Percentiles rank a stretch among this genome's conserved stretches.
phyloP scores from a whole-genome alignment of 1,284 basidiomycete species.

The Pascua sp. region DNA sequence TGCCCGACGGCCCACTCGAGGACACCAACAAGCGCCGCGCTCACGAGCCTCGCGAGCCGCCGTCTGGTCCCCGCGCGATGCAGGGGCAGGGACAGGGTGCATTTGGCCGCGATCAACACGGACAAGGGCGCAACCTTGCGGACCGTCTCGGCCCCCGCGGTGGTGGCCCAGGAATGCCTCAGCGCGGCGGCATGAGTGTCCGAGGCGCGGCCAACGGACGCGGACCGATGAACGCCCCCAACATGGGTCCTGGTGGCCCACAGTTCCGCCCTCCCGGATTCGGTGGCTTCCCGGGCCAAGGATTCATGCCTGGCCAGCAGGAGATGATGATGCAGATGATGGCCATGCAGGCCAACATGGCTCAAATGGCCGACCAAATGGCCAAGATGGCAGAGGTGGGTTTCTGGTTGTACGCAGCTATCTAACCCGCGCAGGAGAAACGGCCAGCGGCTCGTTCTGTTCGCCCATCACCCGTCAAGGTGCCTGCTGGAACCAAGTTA shows the following conservation, averaged over 20 bases:
- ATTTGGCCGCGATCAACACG: not conserved
- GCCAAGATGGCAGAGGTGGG: conserved; percentile 45
- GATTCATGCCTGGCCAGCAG: conserved; percentile 38
- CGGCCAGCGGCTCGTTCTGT: conserved; percentile 8
- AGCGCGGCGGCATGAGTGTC: conserved; percentile 20
- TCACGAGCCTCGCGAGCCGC: conserved; percentile 17
- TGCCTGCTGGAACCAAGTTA: conserved; percentile 37
- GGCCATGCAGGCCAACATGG: conserved; percentile 52
- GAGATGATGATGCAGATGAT: conserved; percentile 52
- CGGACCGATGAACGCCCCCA: conserved; percentile 9
- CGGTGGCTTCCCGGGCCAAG: not conserved
- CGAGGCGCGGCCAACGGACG: conserved; percentile 19
- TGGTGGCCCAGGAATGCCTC: conserved; percentile 6
- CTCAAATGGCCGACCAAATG: conserved; percentile 51
- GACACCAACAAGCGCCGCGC: conserved; percentile 17
- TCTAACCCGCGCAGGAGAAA: conserved; percentile 6
- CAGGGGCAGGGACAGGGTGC: not conserved
- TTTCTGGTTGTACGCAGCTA: not conserved
- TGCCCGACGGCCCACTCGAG: conserved; percentile 6
- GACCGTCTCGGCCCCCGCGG: conserved; percentile 19
- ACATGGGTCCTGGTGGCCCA: conserved; percentile 15
- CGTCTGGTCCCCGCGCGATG: conserved; percentile 19
- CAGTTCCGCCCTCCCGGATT: conserved; percentile 7
- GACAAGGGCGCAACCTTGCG: conserved; percentile 19
- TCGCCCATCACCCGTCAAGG: conserved; percentile 26